These are phyloP conservation scores for Coemansia sp. DNA, from an alignment of 371 early-diverging fungal species.

Conservation along the genomic window DNA sequence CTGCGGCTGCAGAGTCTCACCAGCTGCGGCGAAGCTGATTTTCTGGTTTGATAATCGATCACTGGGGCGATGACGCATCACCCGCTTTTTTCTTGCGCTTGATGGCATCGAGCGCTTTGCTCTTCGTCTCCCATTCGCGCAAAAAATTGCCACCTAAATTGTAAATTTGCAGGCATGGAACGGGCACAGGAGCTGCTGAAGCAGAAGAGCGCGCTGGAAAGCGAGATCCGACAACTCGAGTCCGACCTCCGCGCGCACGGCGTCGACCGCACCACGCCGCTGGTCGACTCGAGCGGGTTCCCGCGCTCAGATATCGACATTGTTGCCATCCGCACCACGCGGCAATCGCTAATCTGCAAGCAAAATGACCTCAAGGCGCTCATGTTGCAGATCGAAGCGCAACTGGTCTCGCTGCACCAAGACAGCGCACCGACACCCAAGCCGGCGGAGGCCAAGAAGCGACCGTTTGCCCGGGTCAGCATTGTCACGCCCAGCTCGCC, in stretches of 20 bases:
- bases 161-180: constrained; percentile 34
- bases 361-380: constrained; percentile 69
- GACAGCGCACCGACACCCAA: constrained; percentile 14
- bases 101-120: too few relatives aligned
- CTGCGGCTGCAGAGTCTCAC: too few relatives aligned
- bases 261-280: constrained; percentile 68
- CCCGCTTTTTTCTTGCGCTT: too few relatives aligned
- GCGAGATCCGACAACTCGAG: constrained; percentile 59
- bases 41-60: too few relatives aligned
- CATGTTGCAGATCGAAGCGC: constrained; percentile 70
- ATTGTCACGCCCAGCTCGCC: constrained; percentile 82
- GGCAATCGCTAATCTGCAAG: constrained; percentile 64
- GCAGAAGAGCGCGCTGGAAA: constrained; percentile 64
- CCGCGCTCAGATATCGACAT: constrained; percentile 88
- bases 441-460: constrained; percentile 4
- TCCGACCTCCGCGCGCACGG: constrained; percentile 60
- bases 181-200: constrained; percentile 61
- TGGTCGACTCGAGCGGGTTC: constrained; percentile 78
- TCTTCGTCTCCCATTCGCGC: too few relatives aligned
- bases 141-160: too few relatives aligned
- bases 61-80: too few relatives aligned
- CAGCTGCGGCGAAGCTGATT: too few relatives aligned
- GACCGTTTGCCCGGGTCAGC: constrained; percentile 78
- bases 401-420: constrained; percentile 65
- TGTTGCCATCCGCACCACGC: constrained; percentile 63